Conservation (phyloP, 306 rosid genomes). For the Corylus americana region DNA sequence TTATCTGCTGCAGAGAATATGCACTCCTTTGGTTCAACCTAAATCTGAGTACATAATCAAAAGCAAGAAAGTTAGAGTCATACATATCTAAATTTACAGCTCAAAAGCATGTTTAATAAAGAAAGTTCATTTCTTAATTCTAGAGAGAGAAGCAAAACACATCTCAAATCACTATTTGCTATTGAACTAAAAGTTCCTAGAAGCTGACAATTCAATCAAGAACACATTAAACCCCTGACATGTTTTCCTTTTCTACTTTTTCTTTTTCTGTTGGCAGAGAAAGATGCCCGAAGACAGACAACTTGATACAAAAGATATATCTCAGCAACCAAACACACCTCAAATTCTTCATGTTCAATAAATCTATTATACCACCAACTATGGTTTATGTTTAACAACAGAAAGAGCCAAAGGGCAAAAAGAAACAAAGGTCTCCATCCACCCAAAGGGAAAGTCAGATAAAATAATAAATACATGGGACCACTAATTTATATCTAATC, state of each 20-base stretch:
- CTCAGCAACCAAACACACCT: background rate
- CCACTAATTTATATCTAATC: background rate
- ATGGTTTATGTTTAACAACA: background rate
- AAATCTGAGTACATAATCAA: conserved; percentile 28
- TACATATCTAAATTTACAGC: background rate
- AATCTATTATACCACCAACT: background rate
- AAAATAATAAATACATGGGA: background rate
- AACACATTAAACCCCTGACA: background rate
- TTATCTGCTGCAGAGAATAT: conserved; percentile 13
- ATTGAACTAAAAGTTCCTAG: background rate
- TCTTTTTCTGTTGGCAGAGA: background rate
- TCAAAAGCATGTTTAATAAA: background rate
- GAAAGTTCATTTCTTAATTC: background rate
- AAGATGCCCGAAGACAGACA: background rate
- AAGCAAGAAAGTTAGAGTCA: conserved; percentile 4
- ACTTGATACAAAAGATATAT: background rate
- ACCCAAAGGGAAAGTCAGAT: background rate
- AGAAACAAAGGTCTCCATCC: background rate
- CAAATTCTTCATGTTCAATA: background rate
- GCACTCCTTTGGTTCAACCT: background rate
- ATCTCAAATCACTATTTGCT: background rate
- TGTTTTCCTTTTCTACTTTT: no score
- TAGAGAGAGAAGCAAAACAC: background rate
- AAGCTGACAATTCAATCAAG: background rate
- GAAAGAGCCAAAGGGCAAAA: background rate